Conservation (phyloP, 2,329 filamentous ascomycete species). For the Sclerotinia glacialis region DNA sequence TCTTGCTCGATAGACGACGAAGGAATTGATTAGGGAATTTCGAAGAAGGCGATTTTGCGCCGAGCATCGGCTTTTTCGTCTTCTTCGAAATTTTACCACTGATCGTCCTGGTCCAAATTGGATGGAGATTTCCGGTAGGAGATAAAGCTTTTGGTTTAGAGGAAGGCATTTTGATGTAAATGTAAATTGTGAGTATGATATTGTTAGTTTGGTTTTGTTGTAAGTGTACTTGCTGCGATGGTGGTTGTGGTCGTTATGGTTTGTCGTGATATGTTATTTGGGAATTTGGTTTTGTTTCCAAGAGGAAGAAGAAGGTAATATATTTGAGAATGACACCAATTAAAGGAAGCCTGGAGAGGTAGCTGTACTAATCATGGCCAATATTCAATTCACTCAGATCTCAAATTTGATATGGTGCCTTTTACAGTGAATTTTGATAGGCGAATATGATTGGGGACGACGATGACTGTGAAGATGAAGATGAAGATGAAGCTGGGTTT, state of each 20-base stretch:
- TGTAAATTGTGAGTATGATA: background rate
- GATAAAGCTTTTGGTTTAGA: background rate
- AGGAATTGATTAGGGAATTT: background rate
- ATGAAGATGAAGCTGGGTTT: too few relatives aligned
- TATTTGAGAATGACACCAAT: background rate
- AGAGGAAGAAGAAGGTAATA: background rate
- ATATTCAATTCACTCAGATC: background rate
- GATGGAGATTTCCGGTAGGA: background rate
- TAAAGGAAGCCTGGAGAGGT: background rate
- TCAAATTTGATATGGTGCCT: background rate
- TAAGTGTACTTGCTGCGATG: background rate
- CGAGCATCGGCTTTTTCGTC: background rate
- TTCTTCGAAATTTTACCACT: conserved; percentile 2
- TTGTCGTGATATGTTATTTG: background rate
- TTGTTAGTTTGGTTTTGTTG: background rate
- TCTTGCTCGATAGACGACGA: background rate
- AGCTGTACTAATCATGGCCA: background rate
- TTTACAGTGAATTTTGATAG: background rate
- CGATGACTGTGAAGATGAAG: background rate
- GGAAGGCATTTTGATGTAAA: conserved; percentile 1
- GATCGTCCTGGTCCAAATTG: background rate
- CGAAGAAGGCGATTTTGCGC: background rate
- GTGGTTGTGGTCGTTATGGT: background rate
- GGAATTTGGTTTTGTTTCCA: background rate
- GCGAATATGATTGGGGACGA: background rate